These are phyloP conservation scores for Trichosporon sp. DNA, from an alignment of 1,284 basidiomycete genomes.

Conservation along the genomic window DNA sequence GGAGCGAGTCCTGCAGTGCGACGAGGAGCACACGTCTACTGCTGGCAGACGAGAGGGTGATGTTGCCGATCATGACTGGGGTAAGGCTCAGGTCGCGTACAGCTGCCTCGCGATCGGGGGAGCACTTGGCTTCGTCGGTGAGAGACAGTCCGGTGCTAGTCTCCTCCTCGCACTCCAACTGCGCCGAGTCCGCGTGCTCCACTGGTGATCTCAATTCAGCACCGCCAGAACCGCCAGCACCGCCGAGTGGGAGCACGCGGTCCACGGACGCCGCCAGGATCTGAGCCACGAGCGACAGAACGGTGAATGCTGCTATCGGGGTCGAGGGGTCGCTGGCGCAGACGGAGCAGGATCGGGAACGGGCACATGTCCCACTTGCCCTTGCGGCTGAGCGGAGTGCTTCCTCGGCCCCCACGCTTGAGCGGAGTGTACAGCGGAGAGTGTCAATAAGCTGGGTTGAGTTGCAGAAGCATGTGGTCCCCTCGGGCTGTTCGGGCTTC, in stretches of 20 bases:
- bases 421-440: not conserved
- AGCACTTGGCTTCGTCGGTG: no score
- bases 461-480: not conserved
- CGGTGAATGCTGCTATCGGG: not conserved
- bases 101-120: no score
- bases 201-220: no score
- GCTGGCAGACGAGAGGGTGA: not conserved
- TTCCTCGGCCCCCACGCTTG: not conserved
- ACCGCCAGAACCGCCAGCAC: not conserved
- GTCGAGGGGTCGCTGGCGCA: not conserved
- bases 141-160: not conserved
- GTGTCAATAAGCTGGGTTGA: not conserved
- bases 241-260: not conserved
- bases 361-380: not conserved
- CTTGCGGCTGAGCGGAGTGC: not conserved
- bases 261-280: not conserved
- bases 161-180: not conserved
- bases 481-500: not conserved
- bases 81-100: not conserved
- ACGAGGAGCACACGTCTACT: not conserved
- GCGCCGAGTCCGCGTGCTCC: not conserved
- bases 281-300: not conserved
- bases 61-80: not conserved
- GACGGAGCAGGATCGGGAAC: not conserved
- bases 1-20: not conserved